These are phyloP conservation scores for Rhinocladiella mackenziei DNA, from an alignment of 2,329 filamentous ascomycete genomes.

Conservation along the genomic window DNA sequence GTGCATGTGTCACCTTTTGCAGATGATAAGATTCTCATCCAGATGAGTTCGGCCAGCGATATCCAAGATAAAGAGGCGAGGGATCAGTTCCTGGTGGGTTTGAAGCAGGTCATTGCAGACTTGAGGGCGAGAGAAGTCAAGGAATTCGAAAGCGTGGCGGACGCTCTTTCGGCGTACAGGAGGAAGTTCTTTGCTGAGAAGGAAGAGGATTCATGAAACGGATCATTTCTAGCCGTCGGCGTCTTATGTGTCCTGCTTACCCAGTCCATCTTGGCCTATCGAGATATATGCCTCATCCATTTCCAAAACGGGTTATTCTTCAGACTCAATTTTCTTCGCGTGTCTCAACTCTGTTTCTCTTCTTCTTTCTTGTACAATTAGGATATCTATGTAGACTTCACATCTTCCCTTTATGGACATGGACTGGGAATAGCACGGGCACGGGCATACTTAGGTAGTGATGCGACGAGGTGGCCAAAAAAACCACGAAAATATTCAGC, in stretches of 20 bases:
- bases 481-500: too few species aligned
- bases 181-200: constrained; percentile 32
- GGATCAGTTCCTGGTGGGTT: constrained; percentile 42
- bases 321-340: not conserved
- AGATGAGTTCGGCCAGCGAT: constrained; percentile 47
- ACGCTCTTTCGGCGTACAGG: constrained; percentile 49
- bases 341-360: too few species aligned
- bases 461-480: too few species aligned
- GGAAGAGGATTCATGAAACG: constrained; percentile 6
- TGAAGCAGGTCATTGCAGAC: constrained; percentile 49
- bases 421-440: not conserved
- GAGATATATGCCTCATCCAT: too few species aligned
- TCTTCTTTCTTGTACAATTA: constrained; percentile 1
- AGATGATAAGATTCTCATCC: constrained; percentile 51
- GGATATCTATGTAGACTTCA: too few species aligned
- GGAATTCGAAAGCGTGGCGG: constrained; percentile 48
- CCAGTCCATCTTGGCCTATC: not conserved
- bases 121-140: constrained; percentile 49
- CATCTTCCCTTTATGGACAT: too few species aligned
- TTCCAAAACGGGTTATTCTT: not conserved
- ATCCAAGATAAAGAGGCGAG: constrained; percentile 44
- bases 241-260: not conserved
- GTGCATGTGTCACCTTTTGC: constrained; percentile 35
- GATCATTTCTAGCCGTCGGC: not conserved
- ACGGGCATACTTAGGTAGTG: too few species aligned